Evolutionary conservation across 176 grass and related monocot species (phyloP).

Genomic region (barley (Hordeum vulgare)): MorexV3_pseudomolecules_assembly NC_058520.1:425687838-425688337

Average conservation of each 20-base stretch:
- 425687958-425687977: neutral
- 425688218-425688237: slow-evolving; percentile 80
- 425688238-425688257: slow-evolving; percentile 94
- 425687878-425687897: neutral
- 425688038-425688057: slow-evolving; percentile 8
- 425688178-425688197: slow-evolving; percentile 29
- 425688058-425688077: neutral
- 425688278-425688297: slow-evolving; percentile 96
- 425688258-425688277: slow-evolving; percentile 98
- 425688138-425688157: neutral
- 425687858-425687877: neutral
- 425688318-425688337: slow-evolving; percentile 93
- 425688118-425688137: neutral
- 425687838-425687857: slow-evolving; percentile 2
- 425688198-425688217: slow-evolving; percentile 84
- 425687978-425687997: neutral
- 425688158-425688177: slow-evolving; percentile 15
- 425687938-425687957: neutral
- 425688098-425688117: neutral
- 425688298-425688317: slow-evolving; percentile 93
- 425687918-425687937: neutral
- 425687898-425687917: neutral
- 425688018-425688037: neutral
- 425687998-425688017: neutral
- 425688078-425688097: neutral